These are phyloP conservation scores for Phytopythium cucurbitacearum DNA, from an alignment of 352 stramenopile species.

Conservation along the genomic window DNA sequence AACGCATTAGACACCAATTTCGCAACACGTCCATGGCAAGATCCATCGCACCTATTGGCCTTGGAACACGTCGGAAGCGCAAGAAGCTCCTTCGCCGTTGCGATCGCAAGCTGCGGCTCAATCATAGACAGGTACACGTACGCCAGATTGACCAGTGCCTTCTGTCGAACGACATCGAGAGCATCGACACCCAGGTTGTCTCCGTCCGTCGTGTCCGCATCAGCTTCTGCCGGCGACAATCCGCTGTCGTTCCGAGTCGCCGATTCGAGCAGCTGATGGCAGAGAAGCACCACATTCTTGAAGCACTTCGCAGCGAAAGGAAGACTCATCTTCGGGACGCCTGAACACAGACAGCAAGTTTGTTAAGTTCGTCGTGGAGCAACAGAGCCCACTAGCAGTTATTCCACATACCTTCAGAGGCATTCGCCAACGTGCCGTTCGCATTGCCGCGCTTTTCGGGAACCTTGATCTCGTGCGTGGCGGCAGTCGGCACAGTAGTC, in stretches of 20 bases:
- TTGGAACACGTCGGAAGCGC: slow-evolving; percentile 62
- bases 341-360: too few species aligned
- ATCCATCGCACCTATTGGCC: slow-evolving; percentile 41
- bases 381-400: too few species aligned
- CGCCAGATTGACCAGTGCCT: slow-evolving; percentile 82
- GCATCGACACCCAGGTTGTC: slow-evolving; percentile 40
- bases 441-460: slow-evolving; percentile 46
- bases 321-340: slow-evolving; percentile 69
- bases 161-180: slow-evolving; percentile 73
- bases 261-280: slow-evolving; percentile 66
- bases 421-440: slow-evolving; percentile 26
- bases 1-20: background rate
- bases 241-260: slow-evolving; percentile 24
- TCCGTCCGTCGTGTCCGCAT: slow-evolving; percentile 17
- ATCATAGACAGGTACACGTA: slow-evolving; percentile 91
- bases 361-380: too few species aligned
- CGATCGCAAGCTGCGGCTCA: slow-evolving; percentile 86
- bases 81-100: slow-evolving; percentile 76
- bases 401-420: slow-evolving; percentile 19
- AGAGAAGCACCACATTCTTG: slow-evolving; percentile 83
- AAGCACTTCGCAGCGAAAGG: slow-evolving; percentile 87
- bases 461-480: slow-evolving; percentile 64
- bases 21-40: background rate
- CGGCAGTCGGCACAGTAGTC: slow-evolving; percentile 49
- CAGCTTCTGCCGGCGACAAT: slow-evolving; percentile 6